These are phyloP conservation scores for Xerocomus brunneocitrinus DNA, from an alignment of 768 basidiomycete genomes.

Conservation along the genomic window DNA sequence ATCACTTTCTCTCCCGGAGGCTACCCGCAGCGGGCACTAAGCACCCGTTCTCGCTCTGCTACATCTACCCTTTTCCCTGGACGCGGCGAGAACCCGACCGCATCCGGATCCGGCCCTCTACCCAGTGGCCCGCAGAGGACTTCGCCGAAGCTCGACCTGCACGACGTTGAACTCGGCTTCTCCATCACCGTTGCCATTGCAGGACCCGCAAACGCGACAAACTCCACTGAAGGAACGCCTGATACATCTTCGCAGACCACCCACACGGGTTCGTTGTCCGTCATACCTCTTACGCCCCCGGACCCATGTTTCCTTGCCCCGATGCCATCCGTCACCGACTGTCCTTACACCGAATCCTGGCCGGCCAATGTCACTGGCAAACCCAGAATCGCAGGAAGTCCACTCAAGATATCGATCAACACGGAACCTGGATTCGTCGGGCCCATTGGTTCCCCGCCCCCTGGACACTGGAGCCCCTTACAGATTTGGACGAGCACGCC, in stretches of 20 bases:
- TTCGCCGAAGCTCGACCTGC: conserved; percentile 15
- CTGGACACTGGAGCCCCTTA: conserved; percentile 11
- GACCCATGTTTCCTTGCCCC: conserved; percentile 21
- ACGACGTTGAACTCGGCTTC: conserved; percentile 17
- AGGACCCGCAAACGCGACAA: not conserved
- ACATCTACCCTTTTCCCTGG: conserved; percentile 11
- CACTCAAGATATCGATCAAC: conserved; percentile 19
- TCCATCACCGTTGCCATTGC: not conserved
- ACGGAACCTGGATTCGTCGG: not conserved
- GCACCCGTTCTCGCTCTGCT: conserved; percentile 8
- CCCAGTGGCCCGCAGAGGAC: conserved; percentile 9
- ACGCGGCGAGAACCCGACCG: not conserved
- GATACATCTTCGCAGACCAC: conserved; percentile 11
- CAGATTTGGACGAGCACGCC: conserved; percentile 27
- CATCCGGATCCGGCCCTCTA: not conserved
- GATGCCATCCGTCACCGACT: conserved; percentile 15
- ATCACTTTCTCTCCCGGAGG: not conserved
- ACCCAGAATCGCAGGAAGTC: conserved; percentile 13
- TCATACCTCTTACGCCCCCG: conserved; percentile 22
- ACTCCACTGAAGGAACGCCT: conserved; percentile 4
- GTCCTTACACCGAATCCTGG: conserved; percentile 22
- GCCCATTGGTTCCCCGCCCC: conserved; percentile 8
- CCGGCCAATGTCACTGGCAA: conserved; percentile 3
- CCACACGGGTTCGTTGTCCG: conserved; percentile 3
- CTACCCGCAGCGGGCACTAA: conserved; percentile 1